These are phyloP conservation scores for Alternaria gaisen DNA, from an alignment of 2,329 filamentous ascomycete species.

Conservation along the genomic window DNA sequence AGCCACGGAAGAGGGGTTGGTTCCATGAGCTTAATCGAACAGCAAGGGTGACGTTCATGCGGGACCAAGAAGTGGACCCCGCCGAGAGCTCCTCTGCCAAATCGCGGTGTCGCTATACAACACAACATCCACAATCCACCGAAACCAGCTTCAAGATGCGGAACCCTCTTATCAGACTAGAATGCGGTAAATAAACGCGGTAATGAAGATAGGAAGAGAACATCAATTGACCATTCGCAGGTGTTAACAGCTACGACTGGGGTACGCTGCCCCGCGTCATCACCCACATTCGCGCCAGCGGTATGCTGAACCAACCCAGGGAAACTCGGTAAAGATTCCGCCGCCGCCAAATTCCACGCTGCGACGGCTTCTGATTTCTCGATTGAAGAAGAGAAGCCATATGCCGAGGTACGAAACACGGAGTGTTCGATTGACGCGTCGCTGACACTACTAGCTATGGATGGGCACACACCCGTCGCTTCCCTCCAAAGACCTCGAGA, in stretches of 20 bases:
- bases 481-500: conserved; percentile 86
- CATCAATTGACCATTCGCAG: conserved; percentile 57
- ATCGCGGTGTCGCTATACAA: conserved; percentile 15
- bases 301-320: conserved; percentile 59
- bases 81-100: conserved; percentile 15
- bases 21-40: conserved; percentile 33
- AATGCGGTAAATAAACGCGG: conserved; percentile 66
- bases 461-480: conserved; percentile 99
- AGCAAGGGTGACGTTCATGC: conserved; percentile 27
- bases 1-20: conserved; percentile 31
- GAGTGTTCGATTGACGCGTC: neutral
- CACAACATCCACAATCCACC: conserved; percentile 13
- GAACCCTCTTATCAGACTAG: conserved; percentile 83
- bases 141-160: conserved; percentile 40
- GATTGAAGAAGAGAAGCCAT: conserved; percentile 87
- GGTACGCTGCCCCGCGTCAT: conserved; percentile 60
- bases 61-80: conserved; percentile 25
- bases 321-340: conserved; percentile 86
- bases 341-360: conserved; percentile 87
- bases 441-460: conserved; percentile 75
- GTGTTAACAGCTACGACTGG: conserved; percentile 99
- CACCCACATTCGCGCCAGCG: conserved; percentile 22
- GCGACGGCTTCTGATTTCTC: conserved; percentile 81
- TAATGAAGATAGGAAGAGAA: conserved; percentile 14
- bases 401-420: conserved; percentile 75